Percentiles rank a stretch among this genome's conserved stretches.
Conservation (phyloP, 768 basidiomycete species). For the Amylocystis lapponica region DNA sequence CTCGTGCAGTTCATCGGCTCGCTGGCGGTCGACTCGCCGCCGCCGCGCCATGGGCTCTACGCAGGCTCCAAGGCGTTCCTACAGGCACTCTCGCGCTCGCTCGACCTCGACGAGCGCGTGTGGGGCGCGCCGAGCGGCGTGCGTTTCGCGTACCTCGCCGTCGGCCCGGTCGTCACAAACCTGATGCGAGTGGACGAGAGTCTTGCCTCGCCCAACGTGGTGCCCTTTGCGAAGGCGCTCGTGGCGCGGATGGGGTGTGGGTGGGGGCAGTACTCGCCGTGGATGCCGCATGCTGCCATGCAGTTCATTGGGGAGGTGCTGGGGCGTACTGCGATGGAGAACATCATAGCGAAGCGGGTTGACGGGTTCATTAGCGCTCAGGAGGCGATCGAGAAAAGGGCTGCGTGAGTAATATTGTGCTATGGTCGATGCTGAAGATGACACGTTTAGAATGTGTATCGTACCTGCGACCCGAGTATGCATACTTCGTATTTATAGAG, state of each 20-base stretch:
- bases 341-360: too few species aligned
- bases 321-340: too few species aligned
- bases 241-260: constrained; percentile 19
- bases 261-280: constrained; percentile 12
- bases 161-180: constrained; percentile 16
- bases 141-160: constrained; percentile 16
- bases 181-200: constrained; percentile 6
- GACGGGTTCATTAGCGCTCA: too few species aligned
- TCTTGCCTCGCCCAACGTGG: constrained; percentile 12
- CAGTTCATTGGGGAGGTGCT: too few species aligned
- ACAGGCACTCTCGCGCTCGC: constrained; percentile 12
- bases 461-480: too few species aligned
- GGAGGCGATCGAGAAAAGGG: too few species aligned
- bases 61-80: constrained; percentile 21
- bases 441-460: too few species aligned
- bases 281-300: constrained; percentile 13
- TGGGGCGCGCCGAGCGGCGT: constrained; percentile 13
- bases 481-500: too few species aligned
- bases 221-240: constrained; percentile 12
- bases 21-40: constrained; percentile 11
- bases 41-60: constrained; percentile 18
- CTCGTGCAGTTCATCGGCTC: constrained; percentile 22
- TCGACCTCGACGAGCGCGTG: constrained; percentile 21
- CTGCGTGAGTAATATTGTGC: too few species aligned
- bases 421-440: too few species aligned